Evolutionary conservation across 805 yeast genomes (phyloP).

Genomic region (Phaffomyces antillensis): DNA sequence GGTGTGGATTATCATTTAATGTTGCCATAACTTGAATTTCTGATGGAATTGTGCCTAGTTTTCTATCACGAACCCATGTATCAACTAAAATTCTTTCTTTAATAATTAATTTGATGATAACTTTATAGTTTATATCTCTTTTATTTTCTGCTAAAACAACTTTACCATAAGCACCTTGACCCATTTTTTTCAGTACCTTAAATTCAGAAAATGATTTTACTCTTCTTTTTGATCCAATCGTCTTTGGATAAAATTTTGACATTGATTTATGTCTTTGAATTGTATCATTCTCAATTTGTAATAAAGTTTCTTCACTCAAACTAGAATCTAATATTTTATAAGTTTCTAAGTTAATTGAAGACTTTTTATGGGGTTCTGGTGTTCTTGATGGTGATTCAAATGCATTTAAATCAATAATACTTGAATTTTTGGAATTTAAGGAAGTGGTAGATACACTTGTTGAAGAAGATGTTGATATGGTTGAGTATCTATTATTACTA

Average conservation of each 20-base stretch:
- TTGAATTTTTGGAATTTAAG: constrained; percentile 4
- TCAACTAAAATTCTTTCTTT: constrained; percentile 92
- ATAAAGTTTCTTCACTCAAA: constrained; percentile 33
- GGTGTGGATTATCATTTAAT: constrained; percentile 73
- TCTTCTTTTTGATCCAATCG: constrained; percentile 63
- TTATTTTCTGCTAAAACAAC: constrained; percentile 74
- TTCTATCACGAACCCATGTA: constrained; percentile 93
- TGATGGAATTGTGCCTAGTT: constrained; percentile 89
- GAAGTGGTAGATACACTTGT: constrained; percentile 8
- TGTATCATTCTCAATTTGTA: constrained; percentile 38
- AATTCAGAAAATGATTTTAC: constrained; percentile 70
- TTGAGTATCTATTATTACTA: constrained; percentile 8
- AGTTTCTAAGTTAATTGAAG: constrained; percentile 7
- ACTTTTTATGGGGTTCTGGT: constrained; percentile 3
- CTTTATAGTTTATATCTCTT: constrained; percentile 52
- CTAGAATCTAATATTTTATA: constrained; percentile 14
- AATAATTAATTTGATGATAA: constrained; percentile 82
- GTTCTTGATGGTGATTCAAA: neutral
- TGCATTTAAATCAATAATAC: constrained; percentile 1
- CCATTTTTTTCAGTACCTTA: constrained; percentile 66
- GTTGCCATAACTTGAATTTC: constrained; percentile 91
- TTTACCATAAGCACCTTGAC: constrained; percentile 96
- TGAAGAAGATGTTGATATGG: constrained; percentile 13
- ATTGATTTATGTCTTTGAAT: constrained; percentile 29
- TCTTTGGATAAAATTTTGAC: constrained; percentile 32